Evolutionary conservation across 73 alveolate species (phyloP).

Genomic region (Tetrahymena elliotti): DNA sequence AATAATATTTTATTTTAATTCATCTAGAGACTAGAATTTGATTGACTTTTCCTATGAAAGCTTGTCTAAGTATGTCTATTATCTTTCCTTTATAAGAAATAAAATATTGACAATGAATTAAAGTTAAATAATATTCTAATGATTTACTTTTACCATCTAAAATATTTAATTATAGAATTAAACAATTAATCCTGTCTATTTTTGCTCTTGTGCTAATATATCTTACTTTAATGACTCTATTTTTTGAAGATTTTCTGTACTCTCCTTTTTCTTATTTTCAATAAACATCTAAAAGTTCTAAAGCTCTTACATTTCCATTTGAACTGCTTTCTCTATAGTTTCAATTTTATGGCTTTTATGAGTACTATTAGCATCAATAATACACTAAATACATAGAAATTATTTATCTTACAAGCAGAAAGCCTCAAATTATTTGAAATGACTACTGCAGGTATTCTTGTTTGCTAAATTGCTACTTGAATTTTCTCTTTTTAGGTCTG

Average conservation of each 20-base stretch:
- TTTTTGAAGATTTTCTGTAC: neutral
- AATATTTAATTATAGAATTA: neutral
- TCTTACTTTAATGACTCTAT: neutral
- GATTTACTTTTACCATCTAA: neutral
- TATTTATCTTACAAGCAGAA: neutral
- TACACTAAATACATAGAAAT: neutral
- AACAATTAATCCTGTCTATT: neutral
- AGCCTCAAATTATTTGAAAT: neutral
- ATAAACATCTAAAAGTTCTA: neutral
- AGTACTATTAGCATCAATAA: neutral
- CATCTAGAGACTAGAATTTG: neutral
- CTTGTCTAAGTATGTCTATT: neutral
- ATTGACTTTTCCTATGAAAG: neutral
- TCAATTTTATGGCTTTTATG: neutral
- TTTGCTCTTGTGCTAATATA: neutral
- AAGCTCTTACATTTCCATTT: neutral
- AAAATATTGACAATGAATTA: too few species aligned
- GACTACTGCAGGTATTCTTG: neutral
- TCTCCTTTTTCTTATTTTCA: neutral
- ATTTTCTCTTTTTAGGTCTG: neutral
- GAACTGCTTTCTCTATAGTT: neutral
- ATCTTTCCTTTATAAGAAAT: neutral
- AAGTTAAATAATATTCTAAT: too few species aligned
- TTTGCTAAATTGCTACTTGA: neutral
- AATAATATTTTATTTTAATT: neutral